These are phyloP conservation scores for Chenopodium formosanum DNA, from an alignment of 148 eudicot genomes.

Conservation along the genomic window DNA sequence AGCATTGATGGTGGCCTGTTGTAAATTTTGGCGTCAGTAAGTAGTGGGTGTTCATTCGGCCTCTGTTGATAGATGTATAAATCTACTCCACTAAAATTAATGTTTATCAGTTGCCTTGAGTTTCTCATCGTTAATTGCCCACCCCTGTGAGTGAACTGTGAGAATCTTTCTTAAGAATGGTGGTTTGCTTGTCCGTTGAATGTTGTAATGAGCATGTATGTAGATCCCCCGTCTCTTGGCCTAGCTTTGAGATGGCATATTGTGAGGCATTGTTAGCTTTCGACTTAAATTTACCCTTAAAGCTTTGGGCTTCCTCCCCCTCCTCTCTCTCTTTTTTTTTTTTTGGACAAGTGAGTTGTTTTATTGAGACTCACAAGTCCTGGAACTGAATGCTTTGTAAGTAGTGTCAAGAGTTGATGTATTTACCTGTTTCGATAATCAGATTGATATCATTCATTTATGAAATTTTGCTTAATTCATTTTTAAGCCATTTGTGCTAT, in stretches of 20 bases:
- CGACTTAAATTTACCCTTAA: not conserved
- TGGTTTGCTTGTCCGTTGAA: slow-evolving; percentile 2
- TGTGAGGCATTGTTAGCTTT: slow-evolving; percentile 4
- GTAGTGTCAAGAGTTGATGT: slow-evolving; percentile 17
- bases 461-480: slow-evolving; percentile 16
- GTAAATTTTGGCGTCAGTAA: slow-evolving; percentile 24
- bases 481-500: not conserved
- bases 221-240: not conserved
- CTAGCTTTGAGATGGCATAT: slow-evolving; percentile 16
- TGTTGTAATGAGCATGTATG: slow-evolving; percentile 26
- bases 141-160: too few species aligned
- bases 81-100: not conserved
- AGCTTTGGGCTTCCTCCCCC: not conserved
- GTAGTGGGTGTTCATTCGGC: slow-evolving; percentile 1
- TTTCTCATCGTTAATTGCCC: too few species aligned
- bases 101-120: not conserved
- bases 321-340: not conserved
- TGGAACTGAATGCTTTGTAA: slow-evolving; percentile 9
- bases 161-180: too few species aligned
- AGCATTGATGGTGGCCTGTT: slow-evolving; percentile 12
- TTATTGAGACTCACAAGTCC: not conserved
- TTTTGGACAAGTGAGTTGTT: not conserved
- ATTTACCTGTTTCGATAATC: not conserved
- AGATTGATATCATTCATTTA: slow-evolving; percentile 4
- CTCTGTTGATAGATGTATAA: slow-evolving; percentile 10